Evolutionary conservation across 2,329 filamentous ascomycete species (phyloP).

Genomic region (Laburnicola sp.): DNA sequence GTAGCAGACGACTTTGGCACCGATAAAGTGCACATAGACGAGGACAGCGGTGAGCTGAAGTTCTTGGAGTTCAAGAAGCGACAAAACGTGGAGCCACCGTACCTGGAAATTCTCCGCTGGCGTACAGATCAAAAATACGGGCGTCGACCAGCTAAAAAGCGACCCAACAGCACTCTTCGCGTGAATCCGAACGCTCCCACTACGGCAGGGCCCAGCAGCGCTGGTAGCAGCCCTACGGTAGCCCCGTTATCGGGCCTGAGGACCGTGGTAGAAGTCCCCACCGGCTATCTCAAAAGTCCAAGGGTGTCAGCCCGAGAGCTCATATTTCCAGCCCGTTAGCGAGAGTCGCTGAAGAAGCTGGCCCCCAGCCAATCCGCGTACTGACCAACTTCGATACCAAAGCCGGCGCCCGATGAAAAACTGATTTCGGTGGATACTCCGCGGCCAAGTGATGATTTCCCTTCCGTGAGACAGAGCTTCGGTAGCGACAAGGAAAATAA

Average conservation of each 20-base stretch:
- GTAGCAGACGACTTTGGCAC: conserved; percentile 92
- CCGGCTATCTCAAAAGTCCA: conserved; percentile 63
- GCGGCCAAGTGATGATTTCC: conserved; percentile 44
- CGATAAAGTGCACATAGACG: conserved; percentile 88
- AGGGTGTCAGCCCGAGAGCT: conserved; percentile 63
- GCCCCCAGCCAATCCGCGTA: conserved; percentile 44
- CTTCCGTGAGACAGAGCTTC: conserved; percentile 34
- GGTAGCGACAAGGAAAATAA: conserved; percentile 47
- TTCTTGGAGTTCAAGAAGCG: conserved; percentile 83
- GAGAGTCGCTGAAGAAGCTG: conserved; percentile 70
- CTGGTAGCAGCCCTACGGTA: conserved; percentile 63
- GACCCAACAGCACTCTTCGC: conserved; percentile 52
- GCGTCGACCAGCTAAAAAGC: conserved; percentile 56
- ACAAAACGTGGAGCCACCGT: conserved; percentile 84
- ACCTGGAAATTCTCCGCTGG: conserved; percentile 94
- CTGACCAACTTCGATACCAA: conserved; percentile 41
- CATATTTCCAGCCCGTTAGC: conserved; percentile 73
- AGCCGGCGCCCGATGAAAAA: conserved; percentile 37
- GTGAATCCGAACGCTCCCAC: conserved; percentile 57
- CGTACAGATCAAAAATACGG: conserved; percentile 94
- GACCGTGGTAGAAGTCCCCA: conserved; percentile 72
- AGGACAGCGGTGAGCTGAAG: conserved; percentile 89
- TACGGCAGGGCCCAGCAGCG: conserved; percentile 50
- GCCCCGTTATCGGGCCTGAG: conserved; percentile 60
- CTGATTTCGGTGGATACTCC: conserved; percentile 50